phyloP scores from a whole-genome alignment of 805 yeast species.

The Danielia oregonensis region DNA sequence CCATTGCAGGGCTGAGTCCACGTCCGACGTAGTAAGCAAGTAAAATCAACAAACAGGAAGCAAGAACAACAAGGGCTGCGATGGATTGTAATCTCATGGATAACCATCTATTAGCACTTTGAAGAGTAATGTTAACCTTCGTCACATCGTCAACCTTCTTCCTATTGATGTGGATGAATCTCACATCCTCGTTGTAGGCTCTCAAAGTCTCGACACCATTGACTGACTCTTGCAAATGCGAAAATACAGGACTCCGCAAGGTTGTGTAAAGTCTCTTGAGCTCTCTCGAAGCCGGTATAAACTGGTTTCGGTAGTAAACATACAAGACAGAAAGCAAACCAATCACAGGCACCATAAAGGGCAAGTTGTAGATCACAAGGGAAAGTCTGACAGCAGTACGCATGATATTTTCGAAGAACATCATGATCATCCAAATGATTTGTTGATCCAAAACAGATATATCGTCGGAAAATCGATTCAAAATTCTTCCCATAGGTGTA shows the following conservation, averaged over 20 bases:
- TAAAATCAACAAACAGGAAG: slow-evolving; percentile 25
- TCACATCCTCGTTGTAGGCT: slow-evolving; percentile 27
- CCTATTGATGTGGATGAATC: slow-evolving; percentile 25
- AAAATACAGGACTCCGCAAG: slow-evolving; percentile 29
- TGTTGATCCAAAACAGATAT: slow-evolving; percentile 30
- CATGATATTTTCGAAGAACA: slow-evolving; percentile 19
- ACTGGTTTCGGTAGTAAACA: slow-evolving; percentile 27
- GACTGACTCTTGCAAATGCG: slow-evolving; percentile 35
- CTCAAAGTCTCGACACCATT: slow-evolving; percentile 34
- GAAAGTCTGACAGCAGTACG: slow-evolving; percentile 27
- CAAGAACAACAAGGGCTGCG: slow-evolving; percentile 30
- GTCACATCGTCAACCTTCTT: slow-evolving; percentile 22
- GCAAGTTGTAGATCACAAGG: slow-evolving; percentile 30
- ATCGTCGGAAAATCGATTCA: slow-evolving; percentile 39
- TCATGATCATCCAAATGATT: slow-evolving; percentile 28
- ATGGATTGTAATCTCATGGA: slow-evolving; percentile 35
- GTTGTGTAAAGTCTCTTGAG: slow-evolving; percentile 30
- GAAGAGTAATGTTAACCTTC: slow-evolving; percentile 19
- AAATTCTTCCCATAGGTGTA: slow-evolving; percentile 38
- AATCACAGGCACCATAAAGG: slow-evolving; percentile 30
- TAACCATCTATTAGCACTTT: slow-evolving; percentile 33
- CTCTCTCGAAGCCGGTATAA: slow-evolving; percentile 34
- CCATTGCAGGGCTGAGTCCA: slow-evolving; percentile 29
- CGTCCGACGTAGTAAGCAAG: slow-evolving; percentile 19
- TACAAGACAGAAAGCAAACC: slow-evolving; percentile 24